Conservation (phyloP, 2,329 filamentous ascomycete species). For the Pseudomassariella vexata region DNA sequence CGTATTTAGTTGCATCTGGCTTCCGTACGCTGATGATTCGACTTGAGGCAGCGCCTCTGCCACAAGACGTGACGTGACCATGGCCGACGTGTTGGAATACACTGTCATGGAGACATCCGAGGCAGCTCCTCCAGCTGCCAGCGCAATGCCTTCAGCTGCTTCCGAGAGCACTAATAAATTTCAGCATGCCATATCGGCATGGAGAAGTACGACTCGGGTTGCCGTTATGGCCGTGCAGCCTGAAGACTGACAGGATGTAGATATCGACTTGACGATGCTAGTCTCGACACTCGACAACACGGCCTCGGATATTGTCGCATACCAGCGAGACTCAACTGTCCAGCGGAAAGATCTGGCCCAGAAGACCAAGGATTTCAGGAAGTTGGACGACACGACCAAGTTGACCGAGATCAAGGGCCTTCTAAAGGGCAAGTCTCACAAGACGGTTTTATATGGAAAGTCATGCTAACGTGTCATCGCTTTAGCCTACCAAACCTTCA, state of each 20-base stretch:
- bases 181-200: constrained; percentile 90
- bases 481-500: constrained; percentile 90
- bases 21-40: constrained; percentile 2
- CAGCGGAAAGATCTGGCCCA: constrained; percentile 97
- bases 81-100: constrained; percentile 19
- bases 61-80: constrained; percentile 4
- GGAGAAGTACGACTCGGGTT: constrained; percentile 65
- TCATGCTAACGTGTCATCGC: not conserved
- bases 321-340: constrained; percentile 91
- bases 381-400: constrained; percentile 80
- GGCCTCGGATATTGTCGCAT: constrained; percentile 89
- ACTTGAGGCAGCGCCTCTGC: constrained; percentile 4
- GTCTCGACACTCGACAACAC: constrained; percentile 84
- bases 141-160: constrained; percentile 20
- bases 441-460: not conserved
- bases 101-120: constrained; percentile 16
- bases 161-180: constrained; percentile 79
- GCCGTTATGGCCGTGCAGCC: constrained; percentile 3
- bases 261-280: constrained; percentile 79
- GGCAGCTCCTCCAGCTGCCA: constrained; percentile 15
- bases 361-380: constrained; percentile 97
- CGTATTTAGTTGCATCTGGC: not conserved
- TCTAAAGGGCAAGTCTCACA: constrained; percentile 61
- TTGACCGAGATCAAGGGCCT: constrained; percentile 82
- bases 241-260: constrained; percentile 40